Evolutionary conservation across 805 yeast species (phyloP).

Genomic region (Saccharomycopsis oosterbeekiorum): DNA sequence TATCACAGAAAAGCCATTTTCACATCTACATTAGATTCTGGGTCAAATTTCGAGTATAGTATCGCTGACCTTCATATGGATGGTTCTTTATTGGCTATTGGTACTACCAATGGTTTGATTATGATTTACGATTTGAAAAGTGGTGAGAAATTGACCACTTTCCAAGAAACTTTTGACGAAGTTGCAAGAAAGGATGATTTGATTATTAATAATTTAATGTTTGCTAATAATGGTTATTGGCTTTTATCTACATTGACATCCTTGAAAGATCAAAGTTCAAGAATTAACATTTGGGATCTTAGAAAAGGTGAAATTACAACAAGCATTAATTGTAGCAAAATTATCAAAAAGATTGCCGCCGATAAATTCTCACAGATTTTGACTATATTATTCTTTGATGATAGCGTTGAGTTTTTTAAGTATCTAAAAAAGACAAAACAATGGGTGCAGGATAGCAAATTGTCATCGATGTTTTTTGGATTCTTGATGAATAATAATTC

Average conservation of each 20-base stretch:
- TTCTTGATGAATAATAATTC: not conserved
- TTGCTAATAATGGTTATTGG: slow-evolving; percentile 62
- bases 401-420: slow-evolving; percentile 13
- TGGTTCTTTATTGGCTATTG: slow-evolving; percentile 37
- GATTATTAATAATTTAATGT: slow-evolving; percentile 30
- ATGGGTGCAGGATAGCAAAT: slow-evolving; percentile 11
- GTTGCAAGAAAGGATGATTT: slow-evolving; percentile 8
- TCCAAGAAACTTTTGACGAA: slow-evolving; percentile 20
- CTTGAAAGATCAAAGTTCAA: not conserved
- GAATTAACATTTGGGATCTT: slow-evolving; percentile 38
- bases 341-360: slow-evolving; percentile 7
- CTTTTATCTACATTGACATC: slow-evolving; percentile 29
- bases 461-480: slow-evolving; percentile 3
- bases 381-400: slow-evolving; percentile 6
- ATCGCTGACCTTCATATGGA: slow-evolving; percentile 33
- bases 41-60: slow-evolving; percentile 18
- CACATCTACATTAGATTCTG: slow-evolving; percentile 6
- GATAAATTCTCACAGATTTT: slow-evolving; percentile 16
- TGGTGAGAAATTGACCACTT: slow-evolving; percentile 28
- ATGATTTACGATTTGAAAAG: slow-evolving; percentile 32
- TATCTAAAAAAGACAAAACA: slow-evolving; percentile 16
- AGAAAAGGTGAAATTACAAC: slow-evolving; percentile 28
- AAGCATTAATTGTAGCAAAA: slow-evolving; percentile 7
- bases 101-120: slow-evolving; percentile 27
- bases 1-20: slow-evolving; percentile 14